Conservation (phyloP, 2,329 filamentous ascomycete genomes). For the Neonectria punicea region DNA sequence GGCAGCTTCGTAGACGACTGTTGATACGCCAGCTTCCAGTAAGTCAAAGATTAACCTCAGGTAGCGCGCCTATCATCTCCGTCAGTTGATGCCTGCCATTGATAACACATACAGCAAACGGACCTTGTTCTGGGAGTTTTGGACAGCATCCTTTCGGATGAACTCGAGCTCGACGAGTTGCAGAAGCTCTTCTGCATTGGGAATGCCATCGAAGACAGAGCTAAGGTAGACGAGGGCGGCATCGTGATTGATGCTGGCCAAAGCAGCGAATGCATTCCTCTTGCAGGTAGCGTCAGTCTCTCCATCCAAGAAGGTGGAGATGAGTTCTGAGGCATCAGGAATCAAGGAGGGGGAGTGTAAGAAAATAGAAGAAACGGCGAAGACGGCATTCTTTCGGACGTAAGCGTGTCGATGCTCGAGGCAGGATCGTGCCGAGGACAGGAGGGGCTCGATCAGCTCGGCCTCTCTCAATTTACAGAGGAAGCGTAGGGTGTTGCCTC, state of each 20-base stretch:
- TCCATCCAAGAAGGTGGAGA: conserved; percentile 86
- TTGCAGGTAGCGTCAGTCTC: conserved; percentile 97
- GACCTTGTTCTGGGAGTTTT: conserved; percentile 94
- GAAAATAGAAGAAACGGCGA: conserved; percentile 92
- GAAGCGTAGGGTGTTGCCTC: conserved; percentile 97
- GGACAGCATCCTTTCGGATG: conserved; percentile 95
- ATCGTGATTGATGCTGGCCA: conserved; percentile 91
- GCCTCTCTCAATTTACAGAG: conserved; percentile 95
- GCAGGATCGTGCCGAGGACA: conserved; percentile 91
- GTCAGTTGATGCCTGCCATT: conserved; percentile 39
- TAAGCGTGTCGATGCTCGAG: conserved; percentile 97
- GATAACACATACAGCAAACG: conserved; percentile 35
- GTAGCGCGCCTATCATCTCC: conserved; percentile 76
- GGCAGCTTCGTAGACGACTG: conserved; percentile 96
- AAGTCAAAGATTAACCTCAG: conserved; percentile 95
- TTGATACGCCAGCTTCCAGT: conserved; percentile 90
- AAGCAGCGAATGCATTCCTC: conserved; percentile 93
- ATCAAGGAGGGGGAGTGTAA: conserved; percentile 91
- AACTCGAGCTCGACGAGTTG: conserved; percentile 97
- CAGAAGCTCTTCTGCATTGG: conserved; percentile 92
- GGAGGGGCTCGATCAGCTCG: conserved; percentile 93
- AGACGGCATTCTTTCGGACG: conserved; percentile 97
- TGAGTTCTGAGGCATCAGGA: conserved; percentile 92
- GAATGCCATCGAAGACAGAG: conserved; percentile 90
- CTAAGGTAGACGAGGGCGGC: conserved; percentile 90